phyloP scores from a whole-genome alignment of 2,329 filamentous ascomycete species.

The Cladophialophora carrionii region DNA sequence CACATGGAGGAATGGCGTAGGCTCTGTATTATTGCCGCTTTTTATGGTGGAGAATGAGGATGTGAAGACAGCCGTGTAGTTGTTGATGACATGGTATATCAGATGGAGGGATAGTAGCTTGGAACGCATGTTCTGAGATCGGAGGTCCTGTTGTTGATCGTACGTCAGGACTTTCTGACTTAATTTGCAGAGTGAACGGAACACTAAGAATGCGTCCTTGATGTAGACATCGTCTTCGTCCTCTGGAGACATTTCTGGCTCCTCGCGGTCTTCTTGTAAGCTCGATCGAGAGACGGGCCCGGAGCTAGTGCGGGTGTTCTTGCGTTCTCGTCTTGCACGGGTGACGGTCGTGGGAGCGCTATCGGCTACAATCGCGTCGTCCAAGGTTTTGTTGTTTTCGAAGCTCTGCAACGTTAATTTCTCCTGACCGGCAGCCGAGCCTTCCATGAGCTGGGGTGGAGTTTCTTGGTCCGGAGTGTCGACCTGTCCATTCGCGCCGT shows the following conservation, averaged over 20 bases:
- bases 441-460: constrained; percentile 56
- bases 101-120: constrained; percentile 94
- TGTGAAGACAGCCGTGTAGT: constrained; percentile 86
- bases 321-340: constrained; percentile 56
- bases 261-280: constrained; percentile 46
- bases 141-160: constrained; percentile 89
- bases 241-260: constrained; percentile 50
- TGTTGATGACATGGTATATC: constrained; percentile 92
- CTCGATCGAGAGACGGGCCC: constrained; percentile 46
- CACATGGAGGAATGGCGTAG: constrained; percentile 88
- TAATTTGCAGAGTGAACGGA: constrained; percentile 95
- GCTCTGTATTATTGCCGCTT: constrained; percentile 78
- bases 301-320: constrained; percentile 50
- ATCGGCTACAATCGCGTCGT: constrained; percentile 67
- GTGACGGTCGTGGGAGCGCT: constrained; percentile 70
- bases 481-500: constrained; percentile 36
- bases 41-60: constrained; percentile 90
- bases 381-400: constrained; percentile 67
- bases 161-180: constrained; percentile 88
- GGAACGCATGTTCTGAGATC: constrained; percentile 94
- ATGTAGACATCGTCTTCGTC: constrained; percentile 91
- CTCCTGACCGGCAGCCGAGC: constrained; percentile 43
- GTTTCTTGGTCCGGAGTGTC: constrained; percentile 43
- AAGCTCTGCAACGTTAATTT: constrained; percentile 71
- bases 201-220: constrained; percentile 94